phyloP scores from a whole-genome alignment of 202 grass and related monocot genomes.

The Cymbopogon flexuosus region DNA sequence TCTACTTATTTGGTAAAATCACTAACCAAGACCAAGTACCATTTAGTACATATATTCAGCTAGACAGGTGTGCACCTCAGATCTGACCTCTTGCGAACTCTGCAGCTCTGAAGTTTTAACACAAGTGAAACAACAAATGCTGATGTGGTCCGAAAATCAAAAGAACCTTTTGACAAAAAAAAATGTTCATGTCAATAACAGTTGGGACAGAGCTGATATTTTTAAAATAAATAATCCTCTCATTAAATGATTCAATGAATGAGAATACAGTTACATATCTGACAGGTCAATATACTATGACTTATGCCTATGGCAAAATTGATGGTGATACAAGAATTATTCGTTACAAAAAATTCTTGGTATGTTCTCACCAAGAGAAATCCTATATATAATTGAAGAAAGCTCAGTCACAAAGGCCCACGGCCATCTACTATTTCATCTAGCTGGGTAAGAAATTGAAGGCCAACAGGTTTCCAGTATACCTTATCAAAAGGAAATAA shows the following conservation, averaged over 20 bases:
- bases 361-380: conserved; percentile 46
- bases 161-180: neutral
- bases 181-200: conserved; percentile 3
- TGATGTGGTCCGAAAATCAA: neutral
- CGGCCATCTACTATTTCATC: conserved; percentile 24
- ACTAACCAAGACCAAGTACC: neutral
- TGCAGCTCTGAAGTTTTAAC: neutral
- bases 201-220: conserved; percentile 16
- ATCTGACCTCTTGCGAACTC: conserved; percentile 3
- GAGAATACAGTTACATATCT: conserved; percentile 42
- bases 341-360: conserved; percentile 38
- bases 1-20: conserved; percentile 15
- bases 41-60: neutral
- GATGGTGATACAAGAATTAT: conserved; percentile 38
- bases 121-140: conserved; percentile 2
- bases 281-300: conserved; percentile 37
- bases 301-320: conserved; percentile 33
- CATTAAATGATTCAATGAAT: conserved; percentile 40
- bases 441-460: conserved; percentile 17
- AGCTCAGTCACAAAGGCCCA: conserved; percentile 1
- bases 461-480: neutral
- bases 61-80: neutral
- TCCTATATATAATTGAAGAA: conserved; percentile 29
- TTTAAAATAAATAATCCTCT: conserved; percentile 20
- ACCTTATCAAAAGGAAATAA: conserved; percentile 16